phyloP scores from a whole-genome alignment of 2,329 filamentous ascomycete species.

The Penicillium sp. region DNA sequence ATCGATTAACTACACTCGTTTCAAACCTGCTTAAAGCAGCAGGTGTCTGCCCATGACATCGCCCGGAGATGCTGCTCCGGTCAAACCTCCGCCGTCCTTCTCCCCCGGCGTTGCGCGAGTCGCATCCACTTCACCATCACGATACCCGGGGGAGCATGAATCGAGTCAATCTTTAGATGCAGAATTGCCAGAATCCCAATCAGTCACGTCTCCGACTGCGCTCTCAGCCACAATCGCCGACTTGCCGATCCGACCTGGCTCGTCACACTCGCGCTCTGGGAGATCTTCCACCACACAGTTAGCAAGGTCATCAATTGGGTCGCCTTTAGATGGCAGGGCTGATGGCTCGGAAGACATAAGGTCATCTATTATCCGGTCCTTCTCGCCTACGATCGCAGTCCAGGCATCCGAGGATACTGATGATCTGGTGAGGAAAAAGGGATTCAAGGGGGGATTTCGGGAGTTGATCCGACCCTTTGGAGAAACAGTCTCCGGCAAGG shows the following conservation, averaged over 20 bases:
- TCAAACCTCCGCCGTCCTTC: conserved; percentile 68
- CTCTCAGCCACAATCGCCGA: conserved; percentile 64
- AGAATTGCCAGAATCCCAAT: conserved; percentile 51
- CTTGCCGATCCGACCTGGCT: conserved; percentile 65
- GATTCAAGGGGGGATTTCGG: conserved; percentile 76
- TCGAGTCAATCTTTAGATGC: conserved; percentile 48
- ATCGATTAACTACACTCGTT: conserved; percentile 19
- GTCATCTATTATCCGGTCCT: conserved; percentile 73
- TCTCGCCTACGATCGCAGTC: conserved; percentile 84
- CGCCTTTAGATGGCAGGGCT: conserved; percentile 53
- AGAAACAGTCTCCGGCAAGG: conserved; percentile 80
- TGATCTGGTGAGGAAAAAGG: conserved; percentile 75
- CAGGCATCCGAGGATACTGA: conserved; percentile 86
- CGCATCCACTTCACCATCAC: conserved; percentile 63
- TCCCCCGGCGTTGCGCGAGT: conserved; percentile 63
- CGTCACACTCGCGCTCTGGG: conserved; percentile 61
- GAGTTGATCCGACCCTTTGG: conserved; percentile 88
- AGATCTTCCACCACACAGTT: conserved; percentile 55
- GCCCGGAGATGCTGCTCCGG: conserved; percentile 62
- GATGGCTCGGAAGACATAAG: conserved; percentile 57
- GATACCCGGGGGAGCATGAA: conserved; percentile 52
- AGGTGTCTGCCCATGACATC: conserved; percentile 66
- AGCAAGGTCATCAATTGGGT: conserved; percentile 46
- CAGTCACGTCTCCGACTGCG: conserved; percentile 58
- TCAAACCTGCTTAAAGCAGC: conserved; percentile 27